A percentile compares a stretch with the other conserved stretches of the same genome.
phyloP scores from a whole-genome alignment of 805 yeast species.

The Ogataea salicorniae region DNA sequence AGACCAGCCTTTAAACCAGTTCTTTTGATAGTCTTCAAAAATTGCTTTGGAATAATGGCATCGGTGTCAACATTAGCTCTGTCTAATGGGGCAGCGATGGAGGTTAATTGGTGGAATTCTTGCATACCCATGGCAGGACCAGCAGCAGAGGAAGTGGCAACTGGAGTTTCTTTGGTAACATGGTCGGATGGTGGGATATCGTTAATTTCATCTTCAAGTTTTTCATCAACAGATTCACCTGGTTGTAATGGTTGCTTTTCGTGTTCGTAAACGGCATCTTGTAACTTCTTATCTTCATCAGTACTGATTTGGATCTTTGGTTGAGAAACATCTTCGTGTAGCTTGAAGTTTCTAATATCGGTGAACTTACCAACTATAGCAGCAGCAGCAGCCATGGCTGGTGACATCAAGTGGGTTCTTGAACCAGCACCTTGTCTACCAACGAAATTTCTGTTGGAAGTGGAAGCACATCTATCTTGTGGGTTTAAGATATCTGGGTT shows the following conservation, averaged over 20 bases:
- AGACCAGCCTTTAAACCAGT: conserved; percentile 87
- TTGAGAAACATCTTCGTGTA: conserved; percentile 48
- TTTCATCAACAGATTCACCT: conserved; percentile 45
- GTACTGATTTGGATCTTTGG: conserved; percentile 49
- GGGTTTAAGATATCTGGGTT: conserved; percentile 96
- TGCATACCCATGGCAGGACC: conserved; percentile 57
- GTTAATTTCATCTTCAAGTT: conserved; percentile 46
- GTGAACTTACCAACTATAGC: conserved; percentile 86
- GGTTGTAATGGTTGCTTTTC: conserved; percentile 56
- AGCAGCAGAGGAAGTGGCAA: conserved; percentile 29
- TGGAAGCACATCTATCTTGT: conserved; percentile 96
- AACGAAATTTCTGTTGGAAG: conserved; percentile 97
- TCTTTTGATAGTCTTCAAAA: conserved; percentile 94
- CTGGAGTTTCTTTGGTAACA: conserved; percentile 33
- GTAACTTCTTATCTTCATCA: conserved; percentile 49
- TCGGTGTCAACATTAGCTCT: conserved; percentile 97
- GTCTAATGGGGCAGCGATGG: conserved; percentile 90
- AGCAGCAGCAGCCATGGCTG: conserved; percentile 99
- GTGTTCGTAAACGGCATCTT: conserved; percentile 66
- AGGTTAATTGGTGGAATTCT: conserved; percentile 67
- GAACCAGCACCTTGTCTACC: conserved; percentile 98
- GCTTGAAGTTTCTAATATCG: conserved; percentile 81
- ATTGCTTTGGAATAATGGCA: conserved; percentile 98
- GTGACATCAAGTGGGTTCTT: conserved; percentile 96
- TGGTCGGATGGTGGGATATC: conserved; percentile 58